Conservation (phyloP, 2,329 filamentous ascomycete species). For the Neospermospora avenae region DNA sequence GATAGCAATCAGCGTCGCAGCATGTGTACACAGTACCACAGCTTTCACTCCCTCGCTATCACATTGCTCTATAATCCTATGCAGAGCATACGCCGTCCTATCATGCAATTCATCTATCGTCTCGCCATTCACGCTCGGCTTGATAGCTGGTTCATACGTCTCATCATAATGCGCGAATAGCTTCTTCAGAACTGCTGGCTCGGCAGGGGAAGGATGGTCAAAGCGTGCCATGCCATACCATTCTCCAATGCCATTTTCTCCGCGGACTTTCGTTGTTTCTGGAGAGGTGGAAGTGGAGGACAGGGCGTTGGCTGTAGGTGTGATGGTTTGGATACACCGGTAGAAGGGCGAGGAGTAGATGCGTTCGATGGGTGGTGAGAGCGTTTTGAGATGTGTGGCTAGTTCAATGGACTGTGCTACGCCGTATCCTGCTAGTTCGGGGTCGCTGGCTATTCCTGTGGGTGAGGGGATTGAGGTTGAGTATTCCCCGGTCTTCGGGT, state of each 20-base stretch:
- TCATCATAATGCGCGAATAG: slow-evolving; percentile 61
- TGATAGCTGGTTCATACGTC: slow-evolving; percentile 62
- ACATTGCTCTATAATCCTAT: slow-evolving; percentile 67
- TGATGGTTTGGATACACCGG: slow-evolving; percentile 80
- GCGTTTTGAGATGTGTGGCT: slow-evolving; percentile 57
- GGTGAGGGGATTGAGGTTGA: slow-evolving; percentile 70
- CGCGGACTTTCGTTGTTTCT: slow-evolving; percentile 44
- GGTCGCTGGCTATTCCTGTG: slow-evolving; percentile 84
- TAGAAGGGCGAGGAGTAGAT: slow-evolving; percentile 88
- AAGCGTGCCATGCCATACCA: slow-evolving; percentile 90
- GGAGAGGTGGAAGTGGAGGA: slow-evolving; percentile 18
- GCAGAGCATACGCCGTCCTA: slow-evolving; percentile 68
- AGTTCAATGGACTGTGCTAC: slow-evolving; percentile 80
- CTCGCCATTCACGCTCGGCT: slow-evolving; percentile 74
- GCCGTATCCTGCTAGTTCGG: slow-evolving; percentile 81
- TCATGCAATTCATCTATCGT: slow-evolving; percentile 75
- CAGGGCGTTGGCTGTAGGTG: slow-evolving; percentile 59
- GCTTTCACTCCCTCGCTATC: slow-evolving; percentile 68
- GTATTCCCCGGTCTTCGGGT: slow-evolving; percentile 77
- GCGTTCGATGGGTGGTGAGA: slow-evolving; percentile 66
- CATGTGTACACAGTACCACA: slow-evolving; percentile 83
- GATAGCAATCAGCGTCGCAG: slow-evolving; percentile 82
- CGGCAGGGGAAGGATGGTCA: slow-evolving; percentile 76
- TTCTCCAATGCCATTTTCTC: slow-evolving; percentile 66
- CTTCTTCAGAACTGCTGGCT: slow-evolving; percentile 55